Percentiles rank a stretch among this genome's conserved stretches.
These are phyloP conservation scores for Glycine soja DNA, from an alignment of 306 rosid genomes.

Conservation along the genomic window DNA sequence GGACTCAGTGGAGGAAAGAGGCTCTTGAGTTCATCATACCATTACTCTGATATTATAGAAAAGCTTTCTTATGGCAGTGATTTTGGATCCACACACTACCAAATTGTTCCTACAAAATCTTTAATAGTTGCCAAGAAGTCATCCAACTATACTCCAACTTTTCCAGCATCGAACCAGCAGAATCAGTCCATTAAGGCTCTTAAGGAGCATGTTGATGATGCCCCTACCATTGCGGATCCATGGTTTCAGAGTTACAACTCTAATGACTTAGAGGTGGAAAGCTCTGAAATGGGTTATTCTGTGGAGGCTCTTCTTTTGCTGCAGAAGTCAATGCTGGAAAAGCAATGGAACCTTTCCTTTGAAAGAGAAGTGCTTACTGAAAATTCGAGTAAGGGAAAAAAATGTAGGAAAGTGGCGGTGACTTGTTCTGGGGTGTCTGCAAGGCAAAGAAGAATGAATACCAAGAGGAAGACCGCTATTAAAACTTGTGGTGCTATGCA, in stretches of 20 bases:
- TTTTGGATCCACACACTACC: conserved; percentile 62
- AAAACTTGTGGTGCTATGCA: conserved; percentile 54
- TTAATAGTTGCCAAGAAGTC: conserved; percentile 63
- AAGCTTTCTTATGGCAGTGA: conserved; percentile 64
- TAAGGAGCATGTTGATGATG: conserved; percentile 67
- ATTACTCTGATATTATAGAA: conserved; percentile 77
- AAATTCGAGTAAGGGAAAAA: conserved; percentile 42
- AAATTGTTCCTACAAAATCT: conserved; percentile 60
- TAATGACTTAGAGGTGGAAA: conserved; percentile 62
- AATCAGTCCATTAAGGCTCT: conserved; percentile 70
- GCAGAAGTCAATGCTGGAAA: conserved; percentile 94
- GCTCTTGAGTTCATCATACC: conserved; percentile 78
- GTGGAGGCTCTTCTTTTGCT: conserved; percentile 90
- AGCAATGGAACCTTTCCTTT: conserved; percentile 91
- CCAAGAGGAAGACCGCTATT: conserved; percentile 56
- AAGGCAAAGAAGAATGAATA: conserved; percentile 80
- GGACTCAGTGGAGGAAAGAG: conserved; percentile 88
- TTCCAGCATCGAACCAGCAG: conserved; percentile 54
- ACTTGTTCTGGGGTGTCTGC: conserved; percentile 98
- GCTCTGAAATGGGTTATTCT: conserved; percentile 63
- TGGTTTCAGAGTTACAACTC: conserved; percentile 52
- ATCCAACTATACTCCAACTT: conserved; percentile 59
- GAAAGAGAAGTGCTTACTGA: conserved; percentile 54
- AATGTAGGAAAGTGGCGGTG: conserved; percentile 56
- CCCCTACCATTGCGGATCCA: conserved; percentile 55